Base-by-base conservation (phyloP, 495 filamentous ascomycete species). In the Neohortaea acidophila region DNA sequence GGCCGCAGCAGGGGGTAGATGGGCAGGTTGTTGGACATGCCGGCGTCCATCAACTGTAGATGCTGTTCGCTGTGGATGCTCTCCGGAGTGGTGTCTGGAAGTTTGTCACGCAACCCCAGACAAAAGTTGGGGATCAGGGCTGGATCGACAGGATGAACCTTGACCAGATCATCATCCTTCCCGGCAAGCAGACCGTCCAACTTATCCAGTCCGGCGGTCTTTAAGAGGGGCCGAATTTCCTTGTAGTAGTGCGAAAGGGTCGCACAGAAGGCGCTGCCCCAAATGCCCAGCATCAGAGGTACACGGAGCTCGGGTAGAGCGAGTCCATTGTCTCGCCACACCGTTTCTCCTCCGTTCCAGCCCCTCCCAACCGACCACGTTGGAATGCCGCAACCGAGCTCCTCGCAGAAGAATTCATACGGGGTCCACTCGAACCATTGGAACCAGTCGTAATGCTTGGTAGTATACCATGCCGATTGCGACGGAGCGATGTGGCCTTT, bases 381-480 rank as follows among this genome's bases (percentile, higher is more conserved):
- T 0, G 89, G 89, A 43, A 97, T 94, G 10, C 89, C 86, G 13
- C 87, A 87, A 33, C 66, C 64, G 21, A 81, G 75, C 44, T 96
- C 89, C 55, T 97, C 89, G 53, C 84, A 94, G 57, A 84, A 94
- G 48, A 97, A 76, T 58, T 97, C 89, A 48, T 92, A 97, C 0
- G 89, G 89, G 0, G 84, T 92, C 41, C 86, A 61, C 47, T 97
- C 89, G 48, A 93, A 96, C 89, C 89, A 97, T 51, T 97, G 87
- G 47, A 97, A 97, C 82, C 85, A 97, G 31, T 48, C 45, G 18
- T 23, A 33, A 23, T 37, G 25, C 13, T 39, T 31, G 10, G 10
- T 28, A 4, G 29, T 39, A 47, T 93, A 94, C 81, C 84, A 94
- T 2, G 81, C 67, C 53, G 89, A 75, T 36, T 66, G 68, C 47